phyloP scores from a whole-genome alignment of 2,329 filamentous ascomycete genomes.

The Colletotrichum tamarilloi region DNA sequence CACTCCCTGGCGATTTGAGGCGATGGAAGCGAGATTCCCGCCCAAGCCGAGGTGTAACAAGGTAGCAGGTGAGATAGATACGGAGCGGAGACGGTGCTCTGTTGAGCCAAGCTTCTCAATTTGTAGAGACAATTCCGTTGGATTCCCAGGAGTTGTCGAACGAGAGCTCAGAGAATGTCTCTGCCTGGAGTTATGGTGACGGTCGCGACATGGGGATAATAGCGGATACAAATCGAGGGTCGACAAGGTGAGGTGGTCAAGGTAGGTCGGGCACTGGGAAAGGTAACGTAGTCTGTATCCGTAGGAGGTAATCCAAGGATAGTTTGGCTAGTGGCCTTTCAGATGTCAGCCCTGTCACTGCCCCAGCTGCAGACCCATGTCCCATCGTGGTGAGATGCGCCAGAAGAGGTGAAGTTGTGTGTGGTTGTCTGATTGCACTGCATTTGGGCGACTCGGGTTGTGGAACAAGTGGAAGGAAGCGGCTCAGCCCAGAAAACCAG shows the following conservation, averaged over 20 bases:
- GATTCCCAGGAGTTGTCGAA: background rate
- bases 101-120: background rate
- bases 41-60: background rate
- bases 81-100: background rate
- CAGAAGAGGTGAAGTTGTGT: too few relatives aligned
- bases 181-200: conserved; percentile 18
- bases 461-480: background rate
- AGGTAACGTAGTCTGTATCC: too few relatives aligned
- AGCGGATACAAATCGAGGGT: background rate
- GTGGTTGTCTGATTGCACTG: background rate
- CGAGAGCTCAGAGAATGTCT: conserved; percentile 16
- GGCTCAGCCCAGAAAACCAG: background rate
- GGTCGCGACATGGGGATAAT: background rate
- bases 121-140: background rate
- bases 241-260: background rate
- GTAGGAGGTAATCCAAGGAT: too few relatives aligned
- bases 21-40: background rate
- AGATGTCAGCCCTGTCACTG: conserved; percentile 4
- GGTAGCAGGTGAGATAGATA: background rate
- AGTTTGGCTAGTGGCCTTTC: background rate
- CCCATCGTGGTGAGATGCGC: background rate
- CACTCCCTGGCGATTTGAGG: background rate
- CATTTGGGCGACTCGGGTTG: background rate
- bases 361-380: background rate
- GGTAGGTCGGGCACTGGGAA: background rate